A percentile compares a stretch with the other conserved stretches of the same genome.
Conservation (phyloP, 768 basidiomycete species). For the Leucocoprinus birnbaumii region DNA sequence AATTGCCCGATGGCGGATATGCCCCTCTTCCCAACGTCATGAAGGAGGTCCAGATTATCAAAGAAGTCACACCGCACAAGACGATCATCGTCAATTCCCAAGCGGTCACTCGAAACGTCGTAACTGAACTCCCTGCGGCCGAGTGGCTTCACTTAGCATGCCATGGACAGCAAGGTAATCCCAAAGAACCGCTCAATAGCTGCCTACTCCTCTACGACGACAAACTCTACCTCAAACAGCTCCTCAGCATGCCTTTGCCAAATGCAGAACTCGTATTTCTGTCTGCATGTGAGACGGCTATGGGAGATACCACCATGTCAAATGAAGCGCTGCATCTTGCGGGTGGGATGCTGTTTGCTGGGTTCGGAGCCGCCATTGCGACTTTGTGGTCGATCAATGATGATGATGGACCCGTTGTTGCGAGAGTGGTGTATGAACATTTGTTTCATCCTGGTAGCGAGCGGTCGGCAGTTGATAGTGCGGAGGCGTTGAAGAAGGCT, state of each 20-base stretch:
- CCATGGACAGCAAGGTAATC: conserved; percentile 30
- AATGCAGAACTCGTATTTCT: conserved; percentile 36
- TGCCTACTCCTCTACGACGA: conserved; percentile 18
- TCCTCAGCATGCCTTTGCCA: conserved; percentile 21
- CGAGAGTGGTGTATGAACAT: conserved; percentile 19
- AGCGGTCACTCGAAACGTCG: conserved; percentile 12
- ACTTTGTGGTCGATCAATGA: conserved; percentile 44
- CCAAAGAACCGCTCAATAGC: conserved; percentile 16
- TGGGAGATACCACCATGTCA: conserved; percentile 23
- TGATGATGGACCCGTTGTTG: conserved; percentile 28
- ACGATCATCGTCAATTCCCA: conserved; percentile 8
- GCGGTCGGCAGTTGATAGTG: conserved; percentile 12
- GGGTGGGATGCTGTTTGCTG: conserved; percentile 35
- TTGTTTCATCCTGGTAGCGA: conserved; percentile 10
- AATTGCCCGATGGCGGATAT: background rate
- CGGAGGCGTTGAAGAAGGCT: conserved; percentile 17
- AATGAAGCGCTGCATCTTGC: conserved; percentile 36
- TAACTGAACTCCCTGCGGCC: conserved; percentile 3
- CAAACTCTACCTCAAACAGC: conserved; percentile 17
- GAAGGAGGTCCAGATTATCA: conserved; percentile 14
- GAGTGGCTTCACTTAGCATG: conserved; percentile 37
- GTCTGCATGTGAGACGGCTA: conserved; percentile 44
- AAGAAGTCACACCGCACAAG: background rate
- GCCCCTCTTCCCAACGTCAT: conserved; percentile 14
- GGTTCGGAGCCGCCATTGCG: conserved; percentile 30